A percentile compares a stretch with the other conserved stretches of the same genome.
These are phyloP conservation scores for Neurospora sp. DNA, from an alignment of 495 filamentous ascomycete genomes.

Conservation along the genomic window DNA sequence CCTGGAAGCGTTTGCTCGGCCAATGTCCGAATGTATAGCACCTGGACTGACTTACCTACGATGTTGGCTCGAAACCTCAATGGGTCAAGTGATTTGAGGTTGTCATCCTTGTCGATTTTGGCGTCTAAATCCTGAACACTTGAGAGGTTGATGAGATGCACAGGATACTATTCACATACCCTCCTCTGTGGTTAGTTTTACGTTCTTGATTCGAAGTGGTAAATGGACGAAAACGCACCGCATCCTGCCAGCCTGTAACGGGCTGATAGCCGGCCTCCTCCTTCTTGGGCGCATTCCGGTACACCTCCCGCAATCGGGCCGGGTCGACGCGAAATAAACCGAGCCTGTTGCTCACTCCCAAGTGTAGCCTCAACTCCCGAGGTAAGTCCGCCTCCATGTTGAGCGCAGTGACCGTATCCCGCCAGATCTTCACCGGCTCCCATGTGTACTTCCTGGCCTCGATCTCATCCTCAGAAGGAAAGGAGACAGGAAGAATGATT, in stretches of 20 bases:
- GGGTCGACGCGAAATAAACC: conserved; percentile 65
- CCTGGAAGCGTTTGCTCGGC: neutral
- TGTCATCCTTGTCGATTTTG: conserved; percentile 43
- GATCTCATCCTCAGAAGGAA: conserved; percentile 44
- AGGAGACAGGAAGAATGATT: conserved; percentile 55
- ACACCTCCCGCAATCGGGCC: conserved; percentile 52
- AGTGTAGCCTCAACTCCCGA: conserved; percentile 42
- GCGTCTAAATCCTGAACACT: conserved; percentile 56
- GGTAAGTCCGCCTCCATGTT: conserved; percentile 44
- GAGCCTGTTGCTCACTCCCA: conserved; percentile 54
- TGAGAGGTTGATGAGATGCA: conserved; percentile 69
- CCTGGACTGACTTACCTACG: conserved; percentile 37
- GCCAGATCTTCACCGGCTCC: conserved; percentile 68
- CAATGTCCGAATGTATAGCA: neutral
- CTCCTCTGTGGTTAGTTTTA: neutral
- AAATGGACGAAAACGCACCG: conserved; percentile 36
- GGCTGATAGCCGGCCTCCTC: conserved; percentile 64
- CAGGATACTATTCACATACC: conserved; percentile 49
- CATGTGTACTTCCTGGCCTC: conserved; percentile 45
- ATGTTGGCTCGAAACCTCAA: conserved; percentile 79
- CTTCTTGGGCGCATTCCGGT: conserved; percentile 63
- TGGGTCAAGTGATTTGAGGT: conserved; percentile 43
- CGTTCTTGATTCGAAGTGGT: neutral
- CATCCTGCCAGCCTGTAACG: conserved; percentile 72
- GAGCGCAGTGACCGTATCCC: conserved; percentile 55